A percentile compares a stretch with the other conserved stretches of the same genome.
These are phyloP conservation scores for Cladosporium halotolerans DNA, from an alignment of 2,329 filamentous ascomycete species.

Conservation along the genomic window DNA sequence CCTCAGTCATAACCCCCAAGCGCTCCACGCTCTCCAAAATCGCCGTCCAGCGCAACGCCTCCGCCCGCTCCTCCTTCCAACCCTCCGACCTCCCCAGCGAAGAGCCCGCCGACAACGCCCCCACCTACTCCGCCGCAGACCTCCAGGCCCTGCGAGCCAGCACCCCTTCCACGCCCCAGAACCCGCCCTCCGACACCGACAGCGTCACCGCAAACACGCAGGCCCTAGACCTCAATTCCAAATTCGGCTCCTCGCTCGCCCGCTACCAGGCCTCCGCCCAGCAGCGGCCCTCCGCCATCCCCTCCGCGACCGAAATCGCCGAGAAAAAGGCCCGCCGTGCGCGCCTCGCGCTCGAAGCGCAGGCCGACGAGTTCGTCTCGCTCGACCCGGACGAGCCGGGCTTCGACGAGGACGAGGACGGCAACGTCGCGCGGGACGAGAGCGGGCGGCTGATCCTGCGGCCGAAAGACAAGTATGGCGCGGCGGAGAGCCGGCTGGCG, in stretches of 20 bases:
- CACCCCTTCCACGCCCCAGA: conserved; percentile 74
- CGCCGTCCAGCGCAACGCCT: conserved; percentile 61
- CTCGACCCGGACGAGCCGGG: conserved; percentile 53
- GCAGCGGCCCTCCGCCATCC: conserved; percentile 48
- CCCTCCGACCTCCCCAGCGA: conserved; percentile 45
- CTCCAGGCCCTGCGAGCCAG: conserved; percentile 78
- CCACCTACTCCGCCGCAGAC: conserved; percentile 79
- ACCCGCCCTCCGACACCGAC: conserved; percentile 42
- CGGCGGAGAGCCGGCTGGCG: conserved; percentile 61
- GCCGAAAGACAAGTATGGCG: conserved; percentile 53
- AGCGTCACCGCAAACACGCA: conserved; percentile 41
- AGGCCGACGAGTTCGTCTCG: conserved; percentile 54
- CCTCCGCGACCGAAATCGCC: conserved; percentile 76
- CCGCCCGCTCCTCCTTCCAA: conserved; percentile 39
- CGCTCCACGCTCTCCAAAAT: conserved; percentile 57
- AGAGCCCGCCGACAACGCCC: conserved; percentile 49
- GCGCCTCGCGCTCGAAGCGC: conserved; percentile 66
- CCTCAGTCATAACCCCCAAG: conserved; percentile 55
- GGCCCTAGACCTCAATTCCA: conserved; percentile 42
- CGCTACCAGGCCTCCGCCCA: conserved; percentile 21
- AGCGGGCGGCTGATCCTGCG: conserved; percentile 41
- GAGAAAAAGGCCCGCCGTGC: conserved; percentile 87
- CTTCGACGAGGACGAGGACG: conserved; percentile 36
- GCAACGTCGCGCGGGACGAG: conserved; percentile 35
- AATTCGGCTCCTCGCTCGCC: conserved; percentile 49